Evolutionary conservation across 2,329 filamentous ascomycete species (phyloP), one percentile per base, ranked within the genome.

Genomic region (Ceratocystis ficicola): DNA sequence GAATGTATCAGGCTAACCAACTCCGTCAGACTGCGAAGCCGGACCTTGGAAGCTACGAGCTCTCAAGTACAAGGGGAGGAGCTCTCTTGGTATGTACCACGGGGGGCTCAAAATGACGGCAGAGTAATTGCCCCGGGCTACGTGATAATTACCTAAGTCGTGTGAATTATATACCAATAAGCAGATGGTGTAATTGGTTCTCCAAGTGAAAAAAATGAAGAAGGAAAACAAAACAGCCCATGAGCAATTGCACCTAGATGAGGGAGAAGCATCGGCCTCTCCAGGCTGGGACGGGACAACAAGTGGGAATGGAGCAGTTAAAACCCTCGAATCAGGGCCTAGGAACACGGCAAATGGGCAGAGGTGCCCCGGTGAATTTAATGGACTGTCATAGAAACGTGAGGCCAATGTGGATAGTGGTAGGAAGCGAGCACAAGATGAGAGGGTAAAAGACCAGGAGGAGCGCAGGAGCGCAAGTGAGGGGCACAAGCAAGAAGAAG

Each of bases 11-110:
- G 12, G 57, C 65, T 64, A 67, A 65, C 63, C 52, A 59, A 32
- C 20, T 65, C 25, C 44, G 50, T 67, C 62, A 60, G 60, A 65
- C 59, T 67, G 66, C 66, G 66, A 67, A 65, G 66, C 63, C 66
- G 57, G 66, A 65, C 66, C 62, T 50, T 41, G 36, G 30, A 50
- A 63, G 59, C 46, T 67, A 41, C 30, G 28, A 50, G 57, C 32
- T 64, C 32, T 30, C 48, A 17, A 46, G 48, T 41, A 63, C 7
- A 22, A 30, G 22, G 22, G n/a, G 22, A 28, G 17, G 22, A 57
- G 25, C 46, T 50, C n/a, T 20, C 7, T 25, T 10, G 25, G 22
- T 57, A 30, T 22, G 10, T 50, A 50, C 46, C 17, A n/a, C 52
- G n/a, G 20, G 5, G 7, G 20, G 20, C 1, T 2, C 17, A 57